Evolutionary conservation across 1,284 basidiomycete species (phyloP).

Genomic region (Naganishia liquefaciens): DNA sequence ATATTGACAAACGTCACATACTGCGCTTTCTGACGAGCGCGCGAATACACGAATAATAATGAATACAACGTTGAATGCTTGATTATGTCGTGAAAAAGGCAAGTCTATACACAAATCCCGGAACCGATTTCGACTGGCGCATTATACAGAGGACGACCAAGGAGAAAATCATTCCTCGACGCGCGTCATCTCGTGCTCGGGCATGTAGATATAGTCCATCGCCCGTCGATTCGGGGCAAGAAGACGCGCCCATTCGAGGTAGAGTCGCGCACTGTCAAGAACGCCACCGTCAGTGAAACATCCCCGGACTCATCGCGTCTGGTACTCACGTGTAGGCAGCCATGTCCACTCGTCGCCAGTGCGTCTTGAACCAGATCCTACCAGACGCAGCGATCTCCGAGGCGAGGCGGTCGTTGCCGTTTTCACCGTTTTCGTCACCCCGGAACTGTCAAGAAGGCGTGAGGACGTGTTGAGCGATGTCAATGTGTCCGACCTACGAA

Average conservation of each 20-base stretch:
- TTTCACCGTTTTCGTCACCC: constrained; percentile 37
- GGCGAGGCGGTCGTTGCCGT: constrained; percentile 51
- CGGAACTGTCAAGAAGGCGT: constrained; percentile 38
- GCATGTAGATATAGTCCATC: constrained; percentile 43
- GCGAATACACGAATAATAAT: too few species aligned
- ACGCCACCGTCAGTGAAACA: background rate
- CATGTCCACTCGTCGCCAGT: constrained; percentile 53
- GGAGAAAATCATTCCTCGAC: background rate
- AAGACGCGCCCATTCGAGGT: constrained; percentile 50
- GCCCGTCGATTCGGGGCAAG: constrained; percentile 35
- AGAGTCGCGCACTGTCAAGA: constrained; percentile 41
- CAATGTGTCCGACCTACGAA: constrained; percentile 40
- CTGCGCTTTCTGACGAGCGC: too few species aligned
- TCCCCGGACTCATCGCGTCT: background rate
- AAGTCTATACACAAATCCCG: too few species aligned
- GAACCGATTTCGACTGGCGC: background rate
- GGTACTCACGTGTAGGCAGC: constrained; percentile 42
- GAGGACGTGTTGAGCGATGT: background rate
- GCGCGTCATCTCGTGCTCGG: constrained; percentile 37
- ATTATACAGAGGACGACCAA: background rate
- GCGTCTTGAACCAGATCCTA: constrained; percentile 47
- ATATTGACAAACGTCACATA: too few species aligned
- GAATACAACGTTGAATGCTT: too few species aligned
- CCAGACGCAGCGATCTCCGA: constrained; percentile 51
- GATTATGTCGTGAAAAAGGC: too few species aligned